Percentiles rank a stretch among this genome's conserved stretches.
Conservation (phyloP, 768 basidiomycete species). For the Solioccasus polychromus region DNA sequence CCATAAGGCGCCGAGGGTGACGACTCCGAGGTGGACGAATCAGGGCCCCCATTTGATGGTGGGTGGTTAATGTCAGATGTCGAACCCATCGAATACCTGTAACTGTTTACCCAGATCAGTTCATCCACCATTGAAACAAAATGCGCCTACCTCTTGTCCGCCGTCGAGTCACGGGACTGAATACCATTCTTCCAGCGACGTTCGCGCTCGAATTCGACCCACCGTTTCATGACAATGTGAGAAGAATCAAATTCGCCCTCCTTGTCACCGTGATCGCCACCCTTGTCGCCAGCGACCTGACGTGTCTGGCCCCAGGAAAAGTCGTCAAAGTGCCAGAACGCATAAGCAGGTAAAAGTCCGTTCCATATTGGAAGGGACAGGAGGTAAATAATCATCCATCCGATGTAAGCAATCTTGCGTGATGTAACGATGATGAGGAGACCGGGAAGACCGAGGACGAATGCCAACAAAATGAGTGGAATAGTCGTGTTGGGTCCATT, state of each 20-base stretch:
- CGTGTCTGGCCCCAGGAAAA: constrained; percentile 98
- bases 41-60: constrained; percentile 45
- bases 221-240: constrained; percentile 98
- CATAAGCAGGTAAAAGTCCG: constrained; percentile 89
- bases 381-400: constrained; percentile 97
- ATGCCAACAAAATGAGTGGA: constrained; percentile 86
- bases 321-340: constrained; percentile 99
- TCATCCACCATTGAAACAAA: constrained; percentile 4
- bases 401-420: constrained; percentile 88
- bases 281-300: constrained; percentile 71
- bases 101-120: constrained; percentile 33
- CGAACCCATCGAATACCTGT: constrained; percentile 76
- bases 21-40: constrained; percentile 64
- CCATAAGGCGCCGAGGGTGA: constrained; percentile 33
- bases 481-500: constrained; percentile 76
- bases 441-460: constrained; percentile 96
- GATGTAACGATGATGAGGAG: constrained; percentile 94
- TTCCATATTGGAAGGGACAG: constrained; percentile 96
- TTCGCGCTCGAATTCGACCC: constrained; percentile 98
- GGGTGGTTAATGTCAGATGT: constrained; percentile 70
- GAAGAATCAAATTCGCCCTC: constrained; percentile 96
- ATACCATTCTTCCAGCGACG: constrained; percentile 88
- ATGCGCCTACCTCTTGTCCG: constrained; percentile 60
- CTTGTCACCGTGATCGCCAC: constrained; percentile 80
- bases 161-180: constrained; percentile 76